Evolutionary conservation across 1,284 basidiomycete genomes (phyloP).

Genomic region (Boletus putidus): DNA sequence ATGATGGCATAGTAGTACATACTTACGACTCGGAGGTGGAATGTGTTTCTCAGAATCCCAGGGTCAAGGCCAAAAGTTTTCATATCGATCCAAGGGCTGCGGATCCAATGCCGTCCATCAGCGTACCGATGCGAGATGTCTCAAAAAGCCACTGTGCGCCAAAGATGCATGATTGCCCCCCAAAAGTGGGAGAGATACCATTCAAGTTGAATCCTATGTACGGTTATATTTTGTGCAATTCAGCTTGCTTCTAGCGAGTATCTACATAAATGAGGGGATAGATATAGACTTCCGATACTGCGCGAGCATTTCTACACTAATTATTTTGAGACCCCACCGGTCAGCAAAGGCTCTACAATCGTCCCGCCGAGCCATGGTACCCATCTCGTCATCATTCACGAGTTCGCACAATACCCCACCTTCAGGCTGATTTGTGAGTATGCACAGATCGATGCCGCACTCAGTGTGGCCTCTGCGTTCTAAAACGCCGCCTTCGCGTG

Average conservation of each 20-base stretch:
- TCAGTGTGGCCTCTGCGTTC: slow-evolving; percentile 93
- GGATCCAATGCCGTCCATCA: no score
- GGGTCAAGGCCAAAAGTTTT: no score
- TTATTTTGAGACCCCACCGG: slow-evolving; percentile 88
- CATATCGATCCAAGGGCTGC: no score
- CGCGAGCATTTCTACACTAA: slow-evolving; percentile 83
- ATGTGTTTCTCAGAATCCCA: no score
- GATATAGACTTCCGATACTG: slow-evolving; percentile 39
- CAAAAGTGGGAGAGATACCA: not conserved
- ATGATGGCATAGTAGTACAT: no score
- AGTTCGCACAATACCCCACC: slow-evolving; percentile 94
- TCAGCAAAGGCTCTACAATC: slow-evolving; percentile 94
- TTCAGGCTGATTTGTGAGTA: slow-evolving; percentile 70
- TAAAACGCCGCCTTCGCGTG: slow-evolving; percentile 82
- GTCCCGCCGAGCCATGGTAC: slow-evolving; percentile 95
- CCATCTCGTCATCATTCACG: slow-evolving; percentile 88
- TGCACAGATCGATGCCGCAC: slow-evolving; percentile 85
- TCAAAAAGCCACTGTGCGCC: no score
- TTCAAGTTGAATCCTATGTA: not conserved
- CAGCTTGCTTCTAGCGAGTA: not conserved
- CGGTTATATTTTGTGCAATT: not conserved
- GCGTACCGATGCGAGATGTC: no score
- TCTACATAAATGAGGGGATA: slow-evolving; percentile 1
- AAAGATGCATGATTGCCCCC: no score
- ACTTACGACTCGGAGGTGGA: no score